Base-by-base conservation (phyloP, 176 grass and related monocot species). In the Luzula sylvatica region DNA sequence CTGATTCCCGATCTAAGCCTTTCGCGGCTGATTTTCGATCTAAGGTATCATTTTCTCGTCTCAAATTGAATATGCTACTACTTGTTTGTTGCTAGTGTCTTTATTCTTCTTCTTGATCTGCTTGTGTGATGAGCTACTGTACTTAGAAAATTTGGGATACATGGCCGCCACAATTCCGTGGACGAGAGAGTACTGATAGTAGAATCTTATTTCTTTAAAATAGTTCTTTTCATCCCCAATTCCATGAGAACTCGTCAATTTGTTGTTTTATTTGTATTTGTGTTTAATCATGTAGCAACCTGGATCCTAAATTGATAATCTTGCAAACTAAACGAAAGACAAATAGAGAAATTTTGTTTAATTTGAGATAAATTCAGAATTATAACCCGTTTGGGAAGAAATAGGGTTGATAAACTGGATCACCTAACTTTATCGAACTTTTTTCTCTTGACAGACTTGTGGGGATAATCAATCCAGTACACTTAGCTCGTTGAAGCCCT, bases 1-100 rank as follows among this genome's bases (percentile, higher is more conserved):
- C 60, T 23, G 60, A 64, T 19, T 42, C 60, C 43, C 60, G 60
- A 64, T 64, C 60, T 3, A 64, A 64, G 23, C 1, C 60, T 25
- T 64, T 26, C 5, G 26, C 19, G 26, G 7, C 30, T 35, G 60
- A 64, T 50, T 64, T 42, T 64, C 17, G 28, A 23, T 19, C 47
- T 24, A 64, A 64, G 60, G 60, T 64, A 19, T 32, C 1, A 8
- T 32, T 45, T 35, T 64, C 29, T 61, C 42, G 18, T 20, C 28
- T 7, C 4, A 27, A 32, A 64, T 47, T 27, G 57, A n/a, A 13
- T 3, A 3, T 15, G 8, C 7, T 25, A 17, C 43, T 0, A 5
- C 17, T 46, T 25, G 9, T 44, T 9, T 61, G 17, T 2, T 13
- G 5, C 4, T 46, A 46, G 18, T 9, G 3, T 46, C 13, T 15